Conservation (phyloP, 352 stramenopile species). For the Pythium biforme region DNA sequence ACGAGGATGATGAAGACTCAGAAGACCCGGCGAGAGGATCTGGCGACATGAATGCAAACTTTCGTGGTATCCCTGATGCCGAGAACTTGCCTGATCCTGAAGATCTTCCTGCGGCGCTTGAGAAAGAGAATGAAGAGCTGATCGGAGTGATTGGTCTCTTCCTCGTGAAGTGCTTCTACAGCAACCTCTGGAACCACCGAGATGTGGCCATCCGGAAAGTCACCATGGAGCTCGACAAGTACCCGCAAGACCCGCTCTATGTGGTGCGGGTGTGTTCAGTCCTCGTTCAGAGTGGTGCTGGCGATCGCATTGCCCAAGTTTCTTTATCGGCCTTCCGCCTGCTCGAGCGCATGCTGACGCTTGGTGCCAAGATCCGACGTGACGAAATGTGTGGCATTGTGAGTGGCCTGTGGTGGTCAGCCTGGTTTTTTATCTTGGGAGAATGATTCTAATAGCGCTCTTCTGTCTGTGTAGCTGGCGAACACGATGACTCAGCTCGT, state of each 20-base stretch:
- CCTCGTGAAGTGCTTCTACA: constrained; percentile 82
- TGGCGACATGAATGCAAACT: constrained; percentile 39
- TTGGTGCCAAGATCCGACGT: constrained; percentile 41
- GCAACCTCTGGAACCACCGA: constrained; percentile 85
- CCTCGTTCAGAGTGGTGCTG: constrained; percentile 67
- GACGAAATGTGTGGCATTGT: constrained; percentile 74
- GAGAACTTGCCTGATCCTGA: constrained; percentile 74
- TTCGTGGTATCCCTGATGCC: constrained; percentile 64
- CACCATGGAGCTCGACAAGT: constrained; percentile 66
- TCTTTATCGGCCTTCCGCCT: constrained; percentile 69
- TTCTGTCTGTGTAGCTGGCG: constrained; percentile 40
- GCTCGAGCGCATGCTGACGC: constrained; percentile 56
- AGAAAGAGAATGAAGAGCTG: constrained; percentile 77
- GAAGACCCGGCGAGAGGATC: constrained; percentile 18
- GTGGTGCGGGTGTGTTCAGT: constrained; percentile 64
- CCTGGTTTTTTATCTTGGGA: background rate
- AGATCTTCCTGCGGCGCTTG: constrained; percentile 56
- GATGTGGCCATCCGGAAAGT: constrained; percentile 86
- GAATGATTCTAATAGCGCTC: background rate
- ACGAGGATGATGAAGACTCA: constrained; percentile 28
- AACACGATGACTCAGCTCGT: constrained; percentile 80
- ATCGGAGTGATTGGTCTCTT: constrained; percentile 75
- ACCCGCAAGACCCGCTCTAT: constrained; percentile 41
- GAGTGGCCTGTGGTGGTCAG: constrained; percentile 24
- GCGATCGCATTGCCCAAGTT: constrained; percentile 76